Base-by-base conservation (phyloP, 2,329 filamentous ascomycete species). In the Trichoderma sp. region DNA sequence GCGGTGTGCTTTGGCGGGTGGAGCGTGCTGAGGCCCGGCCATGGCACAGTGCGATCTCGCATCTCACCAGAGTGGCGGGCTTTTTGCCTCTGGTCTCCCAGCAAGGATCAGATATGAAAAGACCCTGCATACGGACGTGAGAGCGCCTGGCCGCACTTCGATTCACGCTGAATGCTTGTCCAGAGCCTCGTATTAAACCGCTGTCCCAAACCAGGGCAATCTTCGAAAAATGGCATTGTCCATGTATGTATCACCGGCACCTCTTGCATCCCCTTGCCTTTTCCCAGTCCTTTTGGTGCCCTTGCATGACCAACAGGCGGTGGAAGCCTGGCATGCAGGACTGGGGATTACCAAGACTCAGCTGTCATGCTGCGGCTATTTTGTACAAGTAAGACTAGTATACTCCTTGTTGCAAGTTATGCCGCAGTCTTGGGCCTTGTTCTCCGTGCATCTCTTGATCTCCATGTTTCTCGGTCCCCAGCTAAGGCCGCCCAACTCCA, bases 31-130 rank as follows among this genome's bases (percentile, higher is more conserved):
- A 29, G 33, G n/a, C 43, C 16, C 24, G 40, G 43, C 63, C 14
- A 13, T 7, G 63, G 16, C 55, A 67, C 63, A 67, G 55, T 66
- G 63, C 53, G 49, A 31, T 57, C 27, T 57, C 27, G 40, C 14
- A n/a, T 43, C 40, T 19, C 40, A 19, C 40, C 7, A 19, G 60
- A 24, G 21, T 49, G 55, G 29, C 29, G n/a, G 52, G 21, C 27
- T 55, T 19, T 53, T 29, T 19, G 52, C 27, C 52, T 55, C 52
- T 55, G 13, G 52, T 10, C n/a, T 24, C 10, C 19, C 16, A 8
- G 40, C 40, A 19, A 43, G 19, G 40, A 43, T 43, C 33, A 35
- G 40, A n/a, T 7, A 43, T n/a, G 40, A 43, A n/a, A 43, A 43
- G 40, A 10, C 40, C 40, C 40, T 43, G 40, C 40, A 43, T 43